Evolutionary conservation across 805 yeast genomes (phyloP), one percentile per base, ranked within the genome.

Genomic region (Kurtzmaniella cleridarum): DNA sequence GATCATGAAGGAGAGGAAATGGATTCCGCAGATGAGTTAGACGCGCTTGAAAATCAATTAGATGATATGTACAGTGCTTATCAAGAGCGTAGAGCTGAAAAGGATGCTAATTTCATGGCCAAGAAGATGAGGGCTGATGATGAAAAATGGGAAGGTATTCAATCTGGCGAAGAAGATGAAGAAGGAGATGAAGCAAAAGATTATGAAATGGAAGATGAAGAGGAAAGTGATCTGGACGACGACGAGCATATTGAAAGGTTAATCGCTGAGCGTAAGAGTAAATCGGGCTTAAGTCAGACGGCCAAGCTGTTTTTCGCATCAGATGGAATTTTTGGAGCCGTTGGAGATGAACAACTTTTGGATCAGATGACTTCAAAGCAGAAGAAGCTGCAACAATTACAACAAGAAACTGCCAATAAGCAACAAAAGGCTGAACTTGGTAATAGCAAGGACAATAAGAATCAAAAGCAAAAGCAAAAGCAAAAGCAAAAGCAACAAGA

Each of bases 21-120:
- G 17, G 60, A 65, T 46, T 57, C 69, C 18, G 80, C 61, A 3
- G 84, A 75, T 18, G 82, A 77, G 47, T 54, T 68, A 8, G 90
- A 64, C 53, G 78, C 74, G 46, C 73, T 93, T 42, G 99, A 90
- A 54, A 79, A 76, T 8, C 85, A 89, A 63, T 71, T 93, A 41
- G 88, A 90, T 57, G 73, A 71, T 43, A 86, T 89, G 96, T 90
- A 90, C 55, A 65, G 69, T 36, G 69, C 75, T 30, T 88, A 77
- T 57, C 86, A 86, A 56, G 75, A 78, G 43, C 66, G 78, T 48
- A 76, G 70, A 55, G 71, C 84, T 24, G 89, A 84, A 56, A 74
- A 76, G 49, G 83, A 82, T 57, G 81, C 89, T 8, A 81, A 76
- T 35, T 73, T 70, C 50, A 73, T 76, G 48, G 89, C 91, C 17